Conservation (phyloP, 352 stramenopile genomes). For the Pythium brassicae region DNA sequence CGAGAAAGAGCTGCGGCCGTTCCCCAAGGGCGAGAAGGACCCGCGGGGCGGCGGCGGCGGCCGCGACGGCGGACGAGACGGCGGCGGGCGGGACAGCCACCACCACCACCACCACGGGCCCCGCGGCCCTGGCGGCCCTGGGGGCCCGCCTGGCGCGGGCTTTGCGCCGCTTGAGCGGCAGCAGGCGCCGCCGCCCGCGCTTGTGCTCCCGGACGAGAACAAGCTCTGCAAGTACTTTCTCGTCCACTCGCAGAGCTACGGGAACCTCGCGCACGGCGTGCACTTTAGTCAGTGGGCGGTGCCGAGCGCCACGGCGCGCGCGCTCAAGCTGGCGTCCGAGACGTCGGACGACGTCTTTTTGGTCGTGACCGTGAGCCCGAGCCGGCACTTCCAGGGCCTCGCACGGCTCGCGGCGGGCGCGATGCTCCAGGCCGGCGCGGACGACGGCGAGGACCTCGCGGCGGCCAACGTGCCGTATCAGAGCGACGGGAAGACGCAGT, state of each 20-base stretch:
- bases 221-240: slow-evolving; percentile 84
- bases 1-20: slow-evolving; percentile 88
- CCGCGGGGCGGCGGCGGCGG: slow-evolving; percentile 17
- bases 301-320: slow-evolving; percentile 39
- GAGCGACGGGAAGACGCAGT: slow-evolving; percentile 37
- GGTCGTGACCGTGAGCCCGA: slow-evolving; percentile 64
- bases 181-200: slow-evolving; percentile 10
- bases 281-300: slow-evolving; percentile 71
- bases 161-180: slow-evolving; percentile 2
- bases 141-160: slow-evolving; percentile 1
- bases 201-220: slow-evolving; percentile 60
- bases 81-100: slow-evolving; percentile 5
- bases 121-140: neutral
- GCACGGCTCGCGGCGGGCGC: slow-evolving; percentile 34
- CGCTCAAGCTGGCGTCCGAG: slow-evolving; percentile 67
- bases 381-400: slow-evolving; percentile 79
- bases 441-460: slow-evolving; percentile 52
- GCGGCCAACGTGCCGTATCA: slow-evolving; percentile 53
- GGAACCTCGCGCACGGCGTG: slow-evolving; percentile 79
- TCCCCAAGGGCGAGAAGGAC: slow-evolving; percentile 76
- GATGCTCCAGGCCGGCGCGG: slow-evolving; percentile 27
- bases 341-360: slow-evolving; percentile 81
- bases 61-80: neutral
- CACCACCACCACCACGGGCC: slow-evolving; percentile 12
- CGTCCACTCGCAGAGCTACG: slow-evolving; percentile 72